A percentile compares a stretch with the other conserved stretches of the same genome.
Conservation (phyloP, 345 rosid species). For the Gossypium bickii region DNA sequence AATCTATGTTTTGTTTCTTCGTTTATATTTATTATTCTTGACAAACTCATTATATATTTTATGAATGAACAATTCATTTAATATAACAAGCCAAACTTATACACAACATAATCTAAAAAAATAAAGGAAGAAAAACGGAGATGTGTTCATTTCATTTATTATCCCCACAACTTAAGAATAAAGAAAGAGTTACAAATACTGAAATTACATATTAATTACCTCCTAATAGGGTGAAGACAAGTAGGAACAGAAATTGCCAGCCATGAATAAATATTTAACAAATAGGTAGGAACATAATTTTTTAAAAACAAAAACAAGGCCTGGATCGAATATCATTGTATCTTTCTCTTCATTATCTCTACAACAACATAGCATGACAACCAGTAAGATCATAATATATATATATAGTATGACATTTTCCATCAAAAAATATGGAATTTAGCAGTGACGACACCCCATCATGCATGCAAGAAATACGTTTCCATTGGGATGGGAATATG, state of each 20-base stretch:
- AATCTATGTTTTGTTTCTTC: too few species aligned
- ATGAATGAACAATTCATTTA: too few species aligned
- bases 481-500: not conserved
- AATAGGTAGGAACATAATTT: too few species aligned
- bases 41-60: too few species aligned
- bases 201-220: not conserved
- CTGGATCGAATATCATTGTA: not conserved
- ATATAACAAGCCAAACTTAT: too few species aligned
- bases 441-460: not conserved
- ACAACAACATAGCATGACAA: not conserved
- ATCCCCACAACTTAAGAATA: not conserved
- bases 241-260: not conserved
- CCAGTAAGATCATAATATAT: not conserved
- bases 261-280: not conserved
- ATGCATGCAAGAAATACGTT: not conserved
- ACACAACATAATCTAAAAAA: too few species aligned
- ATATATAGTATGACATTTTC: not conserved
- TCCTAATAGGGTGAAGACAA: not conserved
- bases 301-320: not conserved
- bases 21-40: too few species aligned
- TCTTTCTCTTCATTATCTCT: slow-evolving; percentile 4
- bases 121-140: too few species aligned
- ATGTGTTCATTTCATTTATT: too few species aligned
- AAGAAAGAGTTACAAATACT: not conserved
- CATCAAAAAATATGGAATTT: slow-evolving; percentile 4